Evolutionary conservation across 2,329 filamentous ascomycete species (phyloP), one percentile per base, ranked within the genome.

Genomic region (Rhexocercosporidium sp.): DNA sequence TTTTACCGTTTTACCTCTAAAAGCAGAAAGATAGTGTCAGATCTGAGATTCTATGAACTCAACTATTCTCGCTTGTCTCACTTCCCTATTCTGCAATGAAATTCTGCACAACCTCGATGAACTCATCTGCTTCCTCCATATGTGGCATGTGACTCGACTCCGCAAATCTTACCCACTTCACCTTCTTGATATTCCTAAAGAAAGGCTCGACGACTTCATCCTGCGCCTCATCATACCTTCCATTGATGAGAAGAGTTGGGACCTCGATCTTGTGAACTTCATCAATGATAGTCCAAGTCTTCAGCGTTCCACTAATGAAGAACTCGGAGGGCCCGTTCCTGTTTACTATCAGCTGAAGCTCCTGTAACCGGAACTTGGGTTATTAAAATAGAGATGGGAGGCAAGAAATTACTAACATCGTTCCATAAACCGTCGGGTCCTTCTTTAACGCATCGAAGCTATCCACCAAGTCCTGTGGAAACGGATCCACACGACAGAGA

Each of bases 201-300:
- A 73, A 82, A 0, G 78, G 76, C 56, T 70, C 69, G n/a, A 78
- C 71, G 25, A 71, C 75, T 37, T 77, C 72, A 67, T 82, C 72
- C 11, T 69, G 67, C 4, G 66, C 71, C 56, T 72, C 64, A 66
- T 83, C 82, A 66, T 78, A 81, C 54, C 76, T 73, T 7, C 80
- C 81, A 71, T 83, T 82, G 57, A 81, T 75, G 0, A 84, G 69
- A 39, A 84, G 70, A 4, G 78, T 80, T 20, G 77, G 75, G 3
- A 78, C 77, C 0, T 75, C 73, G 62, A 83, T 81, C 44, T 79
- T 76, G 59, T 77, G 72, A 39, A 81, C 62, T 20, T 77, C 65
- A 1, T 74, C 70, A 1, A 74, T 74, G 22, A 81, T 74, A 41
- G 72, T 74, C 80, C 80, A 83, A 27, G 75, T 69, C 70, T 79